phyloP scores from a whole-genome alignment of 257 asterid genomes.

The Fraxinus anomala region DNA sequence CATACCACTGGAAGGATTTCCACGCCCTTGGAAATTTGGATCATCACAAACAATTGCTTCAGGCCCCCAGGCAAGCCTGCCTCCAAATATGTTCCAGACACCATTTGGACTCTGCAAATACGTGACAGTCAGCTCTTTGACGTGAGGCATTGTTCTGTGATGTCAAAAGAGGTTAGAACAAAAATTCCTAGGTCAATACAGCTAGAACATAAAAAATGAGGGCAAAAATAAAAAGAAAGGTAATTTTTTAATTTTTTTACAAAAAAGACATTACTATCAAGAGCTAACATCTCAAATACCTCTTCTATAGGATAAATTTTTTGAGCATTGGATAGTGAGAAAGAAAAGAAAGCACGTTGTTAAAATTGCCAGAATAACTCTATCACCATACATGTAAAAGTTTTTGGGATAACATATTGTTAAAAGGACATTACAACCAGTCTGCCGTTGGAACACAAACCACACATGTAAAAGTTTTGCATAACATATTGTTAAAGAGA shows the following conservation, averaged over 20 bases:
- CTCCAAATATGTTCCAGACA: constrained; percentile 52
- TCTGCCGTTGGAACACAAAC: not conserved
- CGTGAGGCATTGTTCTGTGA: not conserved
- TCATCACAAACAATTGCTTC: constrained; percentile 55
- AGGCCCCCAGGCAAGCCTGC: constrained; percentile 51
- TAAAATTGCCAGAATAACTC: not conserved
- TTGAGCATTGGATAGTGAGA: not conserved
- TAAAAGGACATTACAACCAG: not conserved
- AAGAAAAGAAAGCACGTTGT: not conserved
- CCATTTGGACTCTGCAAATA: constrained; percentile 42
- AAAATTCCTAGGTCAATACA: not conserved
- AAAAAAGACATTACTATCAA: not conserved
- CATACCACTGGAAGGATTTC: constrained; percentile 49
- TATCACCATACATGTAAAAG: not conserved
- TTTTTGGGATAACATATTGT: not conserved
- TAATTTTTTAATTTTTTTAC: not conserved
- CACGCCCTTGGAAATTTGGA: constrained; percentile 51
- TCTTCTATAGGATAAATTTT: not conserved
- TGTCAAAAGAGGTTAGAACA: not conserved
- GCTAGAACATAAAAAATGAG: not conserved
- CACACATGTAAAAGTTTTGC: not conserved
- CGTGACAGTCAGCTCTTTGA: not conserved
- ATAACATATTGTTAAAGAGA: not conserved
- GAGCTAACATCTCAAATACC: not conserved
- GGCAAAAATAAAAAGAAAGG: no score